Conservation (phyloP, 345 rosid species). For the Sisymbrium altissimum region DNA sequence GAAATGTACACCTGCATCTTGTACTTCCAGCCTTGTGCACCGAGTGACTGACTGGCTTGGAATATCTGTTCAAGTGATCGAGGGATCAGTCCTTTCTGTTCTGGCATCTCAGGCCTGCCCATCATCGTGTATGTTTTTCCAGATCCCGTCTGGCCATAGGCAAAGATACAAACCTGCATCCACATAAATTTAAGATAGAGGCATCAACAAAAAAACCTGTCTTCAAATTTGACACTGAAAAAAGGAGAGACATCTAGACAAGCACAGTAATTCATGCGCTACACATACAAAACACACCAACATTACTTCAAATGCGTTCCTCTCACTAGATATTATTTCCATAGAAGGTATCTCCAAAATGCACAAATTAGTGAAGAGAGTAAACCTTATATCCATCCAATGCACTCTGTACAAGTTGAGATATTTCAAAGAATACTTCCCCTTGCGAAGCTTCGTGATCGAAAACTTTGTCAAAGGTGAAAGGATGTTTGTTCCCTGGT, state of each 20-base stretch:
- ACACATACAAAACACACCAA: background rate
- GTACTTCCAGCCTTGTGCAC: constrained; percentile 90
- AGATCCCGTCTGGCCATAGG: constrained; percentile 97
- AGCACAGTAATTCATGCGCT: background rate
- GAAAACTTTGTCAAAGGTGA: constrained; percentile 89
- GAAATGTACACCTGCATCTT: constrained; percentile 68
- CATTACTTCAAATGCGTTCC: background rate
- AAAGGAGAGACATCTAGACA: background rate
- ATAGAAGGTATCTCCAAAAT: background rate
- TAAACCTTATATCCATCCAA: constrained; percentile 76
- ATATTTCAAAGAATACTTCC: constrained; percentile 80
- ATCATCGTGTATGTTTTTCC: constrained; percentile 99
- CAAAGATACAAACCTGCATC: constrained; percentile 91
- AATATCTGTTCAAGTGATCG: constrained; percentile 90
- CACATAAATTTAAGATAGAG: background rate
- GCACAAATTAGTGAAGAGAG: background rate
- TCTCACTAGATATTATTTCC: background rate
- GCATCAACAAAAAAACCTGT: background rate
- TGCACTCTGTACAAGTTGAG: constrained; percentile 89
- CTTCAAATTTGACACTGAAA: background rate
- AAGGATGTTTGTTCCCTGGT: constrained; percentile 70
- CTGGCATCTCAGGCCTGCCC: constrained; percentile 77
- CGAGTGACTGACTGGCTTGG: constrained; percentile 64
- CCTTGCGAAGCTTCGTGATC: constrained; percentile 71
- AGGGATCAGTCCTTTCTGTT: constrained; percentile 85